Percentiles rank a stretch among this genome's conserved stretches.
These are phyloP conservation scores for Lentinula detonsa DNA, from an alignment of 768 basidiomycete species.

Conservation along the genomic window DNA sequence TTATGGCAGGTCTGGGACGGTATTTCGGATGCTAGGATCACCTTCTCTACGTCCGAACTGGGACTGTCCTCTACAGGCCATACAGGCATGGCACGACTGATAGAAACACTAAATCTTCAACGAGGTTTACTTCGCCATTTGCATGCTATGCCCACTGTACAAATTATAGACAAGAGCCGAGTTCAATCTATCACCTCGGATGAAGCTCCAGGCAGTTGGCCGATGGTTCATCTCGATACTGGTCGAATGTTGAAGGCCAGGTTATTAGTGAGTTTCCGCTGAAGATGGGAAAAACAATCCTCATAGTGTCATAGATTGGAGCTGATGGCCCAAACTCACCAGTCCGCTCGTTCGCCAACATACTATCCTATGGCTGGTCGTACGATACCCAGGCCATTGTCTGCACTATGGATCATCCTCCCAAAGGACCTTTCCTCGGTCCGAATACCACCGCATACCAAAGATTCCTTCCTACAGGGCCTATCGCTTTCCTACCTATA, in stretches of 20 bases:
- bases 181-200: constrained; percentile 67
- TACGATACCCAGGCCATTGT: constrained; percentile 90
- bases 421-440: constrained; percentile 53
- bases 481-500: constrained; percentile 91
- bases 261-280: constrained; percentile 52
- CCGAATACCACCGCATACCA: constrained; percentile 86
- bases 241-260: constrained; percentile 61
- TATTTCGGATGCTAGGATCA: constrained; percentile 71
- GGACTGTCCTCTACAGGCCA: constrained; percentile 17
- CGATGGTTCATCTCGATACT: constrained; percentile 67
- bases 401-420: constrained; percentile 74
- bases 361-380: constrained; percentile 85
- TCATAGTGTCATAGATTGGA: constrained; percentile 56
- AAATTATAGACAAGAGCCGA: constrained; percentile 65
- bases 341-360: constrained; percentile 80
- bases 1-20: constrained; percentile 83
- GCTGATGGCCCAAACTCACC: constrained; percentile 96
- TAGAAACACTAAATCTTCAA: constrained; percentile 92
- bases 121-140: constrained; percentile 71
- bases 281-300: background rate
- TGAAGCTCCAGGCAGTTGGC: constrained; percentile 65
- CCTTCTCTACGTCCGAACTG: constrained; percentile 55
- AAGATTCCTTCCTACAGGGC: constrained; percentile 91
- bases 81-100: constrained; percentile 71
- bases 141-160: constrained; percentile 40